Evolutionary conservation across 2,329 filamentous ascomycete species (phyloP), one percentile per base, ranked within the genome.

Genomic region (Parascedosporium putredinis): DNA sequence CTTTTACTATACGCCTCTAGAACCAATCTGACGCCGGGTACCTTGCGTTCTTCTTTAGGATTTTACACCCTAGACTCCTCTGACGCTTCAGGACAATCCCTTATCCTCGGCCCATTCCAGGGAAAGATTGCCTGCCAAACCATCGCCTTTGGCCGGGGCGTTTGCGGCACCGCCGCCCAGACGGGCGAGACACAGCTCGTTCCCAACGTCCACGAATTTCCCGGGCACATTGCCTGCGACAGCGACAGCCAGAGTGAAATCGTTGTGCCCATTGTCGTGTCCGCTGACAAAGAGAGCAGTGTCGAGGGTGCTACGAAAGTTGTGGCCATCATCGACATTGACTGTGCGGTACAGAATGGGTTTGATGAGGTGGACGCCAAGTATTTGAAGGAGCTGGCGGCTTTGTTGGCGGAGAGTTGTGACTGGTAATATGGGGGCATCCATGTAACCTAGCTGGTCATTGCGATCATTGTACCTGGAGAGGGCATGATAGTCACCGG

Each of bases 221-320:
- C 84, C 0, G 86, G 85, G 2, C 87, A 91, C 62, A 90, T 93
- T 60, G 86, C 87, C 8, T 91, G 87, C 62, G 87, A 93, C 63
- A 77, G 78, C 3, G 83, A 79, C 51, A 87, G 79, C 58, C 78
- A 72, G 67, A 90, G 86, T 61, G 87, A 93, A 70, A 83, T 93
- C 61, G 87, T 93, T 16, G 86, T 91, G 45, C 87, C 87, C 2
- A 76, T 91, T 53, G 55, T 84, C 4, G 61, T 59, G n/a, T n/a
- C n/a, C n/a, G n/a, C n/a, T 4, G 59, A 54, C 45, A n/a, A 31
- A 34, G 60, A 59, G 14, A 56, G 59, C 4, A 47, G 57, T n/a
- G n/a, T n/a, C 47, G 58, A 59, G 40, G 63, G 59, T 22, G 57
- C 58, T 47, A 60, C 55, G 22, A 69, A 76, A 68, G 67, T 84